Conservation (phyloP, 75 land plant genomes). For the Pseudotsuga menziesii region DNA sequence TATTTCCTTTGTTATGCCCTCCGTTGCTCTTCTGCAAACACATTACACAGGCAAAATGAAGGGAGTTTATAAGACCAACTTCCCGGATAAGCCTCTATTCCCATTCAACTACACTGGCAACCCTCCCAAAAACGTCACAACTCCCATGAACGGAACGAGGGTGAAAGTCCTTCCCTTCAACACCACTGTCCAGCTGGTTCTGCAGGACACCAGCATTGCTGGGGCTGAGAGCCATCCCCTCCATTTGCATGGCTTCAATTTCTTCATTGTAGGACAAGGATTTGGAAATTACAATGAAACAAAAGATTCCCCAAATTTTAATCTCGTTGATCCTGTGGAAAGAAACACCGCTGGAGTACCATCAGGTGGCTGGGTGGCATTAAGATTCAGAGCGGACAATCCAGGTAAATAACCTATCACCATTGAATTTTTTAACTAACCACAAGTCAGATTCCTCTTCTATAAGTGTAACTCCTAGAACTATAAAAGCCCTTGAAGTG, state of each 20-base stretch:
- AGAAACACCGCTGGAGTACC: conserved; percentile 46
- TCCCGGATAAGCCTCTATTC: conserved; percentile 18
- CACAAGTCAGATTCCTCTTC: too few relatives aligned
- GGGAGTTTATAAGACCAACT: conserved; percentile 32
- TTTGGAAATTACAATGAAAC: conserved; percentile 43
- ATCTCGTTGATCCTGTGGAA: conserved; percentile 44
- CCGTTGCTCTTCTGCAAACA: conserved; percentile 41
- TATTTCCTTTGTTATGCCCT: conserved; percentile 43
- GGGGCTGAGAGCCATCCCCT: conserved; percentile 34
- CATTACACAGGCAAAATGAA: conserved; percentile 23
- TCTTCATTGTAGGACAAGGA: conserved; percentile 35
- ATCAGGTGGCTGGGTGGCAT: conserved; percentile 47
- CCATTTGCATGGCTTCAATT: conserved; percentile 38
- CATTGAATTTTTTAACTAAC: too few relatives aligned
- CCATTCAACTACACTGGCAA: conserved; percentile 35
- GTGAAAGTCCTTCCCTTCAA: conserved; percentile 18
- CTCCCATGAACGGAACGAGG: conserved; percentile 19
- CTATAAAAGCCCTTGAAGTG: too few relatives aligned
- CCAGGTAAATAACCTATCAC: conserved; percentile 33
- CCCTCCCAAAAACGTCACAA: conserved; percentile 12
- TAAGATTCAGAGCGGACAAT: conserved; percentile 45
- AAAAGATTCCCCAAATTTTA: conserved; percentile 36
- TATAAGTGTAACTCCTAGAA: too few relatives aligned
- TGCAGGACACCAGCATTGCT: conserved; percentile 29
- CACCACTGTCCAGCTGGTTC: conserved; percentile 28